Base-by-base conservation (phyloP, 768 basidiomycete species). In the Tylopilus sp. region DNA sequence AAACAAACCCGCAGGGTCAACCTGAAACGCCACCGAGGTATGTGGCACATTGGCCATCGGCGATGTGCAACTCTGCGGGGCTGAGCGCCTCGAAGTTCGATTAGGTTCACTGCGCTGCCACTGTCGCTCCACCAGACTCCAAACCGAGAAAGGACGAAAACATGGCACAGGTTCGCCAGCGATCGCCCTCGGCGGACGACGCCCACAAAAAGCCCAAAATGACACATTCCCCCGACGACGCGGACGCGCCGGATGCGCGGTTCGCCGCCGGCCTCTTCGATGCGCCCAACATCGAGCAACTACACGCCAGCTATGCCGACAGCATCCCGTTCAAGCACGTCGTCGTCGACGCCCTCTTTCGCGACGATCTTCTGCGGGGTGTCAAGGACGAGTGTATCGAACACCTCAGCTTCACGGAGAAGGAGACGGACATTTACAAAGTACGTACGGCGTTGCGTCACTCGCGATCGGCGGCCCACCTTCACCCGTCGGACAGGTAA, bases 391-490 rank as follows among this genome's bases (percentile, higher is more conserved):
- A 95, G 69, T 91, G 89, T 60, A 71, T 89, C 50, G 72, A 75
- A 46, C 83, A 92, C 63, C 79, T 95, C 55, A 85, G 78, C 68
- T 93, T 95, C 67, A 81, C 87, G 4, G 86, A 93, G 74, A 98
- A 97, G 74, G 91, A 98, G 77, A 98, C 96, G 3, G 96, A 98
- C 66, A 98, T 98, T 59, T 98, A 98, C 83, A 93, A 91, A 85
- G 91, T 89, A 55, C 54, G 74, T 5, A 10, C 7, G 37, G 19
- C n/a, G 38, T 21, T 8, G 26, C 33, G n/a, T 29, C 21, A n/a
- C 6, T 14, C 16, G n/a, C n/a, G 17, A 31, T 28, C 30, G 13
- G 41, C 25, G 17, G 21, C 40, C 41, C 22, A n/a, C 55, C 51
- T 54, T 16, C 51, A 3, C 36, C 24, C 26, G 29, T 21, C 24